phyloP scores from a whole-genome alignment of 1,284 basidiomycete genomes.

The Fomitiporia mediterranea region DNA sequence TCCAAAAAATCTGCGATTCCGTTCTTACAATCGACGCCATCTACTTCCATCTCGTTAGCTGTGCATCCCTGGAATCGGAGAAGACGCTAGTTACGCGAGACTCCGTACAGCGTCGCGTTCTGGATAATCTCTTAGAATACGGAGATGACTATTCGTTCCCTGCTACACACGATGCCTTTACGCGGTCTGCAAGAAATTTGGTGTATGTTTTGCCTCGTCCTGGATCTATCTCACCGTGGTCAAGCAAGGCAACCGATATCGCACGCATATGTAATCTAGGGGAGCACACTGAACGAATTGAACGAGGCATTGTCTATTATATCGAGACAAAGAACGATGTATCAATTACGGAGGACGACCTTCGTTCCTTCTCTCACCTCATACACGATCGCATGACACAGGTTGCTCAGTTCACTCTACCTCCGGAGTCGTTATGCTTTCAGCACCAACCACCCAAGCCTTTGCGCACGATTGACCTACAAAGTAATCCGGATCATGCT shows the following conservation, averaged over 20 bases:
- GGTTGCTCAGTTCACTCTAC: conserved; percentile 53
- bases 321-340: conserved; percentile 47
- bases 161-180: conserved; percentile 40
- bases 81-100: conserved; percentile 41
- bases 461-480: conserved; percentile 68
- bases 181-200: conserved; percentile 36
- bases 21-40: conserved; percentile 77
- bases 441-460: conserved; percentile 61
- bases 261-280: conserved; percentile 81
- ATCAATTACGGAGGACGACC: conserved; percentile 37
- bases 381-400: conserved; percentile 98
- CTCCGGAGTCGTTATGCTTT: conserved; percentile 66
- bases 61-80: conserved; percentile 44
- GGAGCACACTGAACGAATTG: conserved; percentile 69
- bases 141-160: conserved; percentile 71
- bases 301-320: conserved; percentile 77
- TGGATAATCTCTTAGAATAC: conserved; percentile 81
- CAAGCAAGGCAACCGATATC: conserved; percentile 97
- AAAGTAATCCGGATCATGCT: conserved; percentile 26
- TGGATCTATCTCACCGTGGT: conserved; percentile 90
- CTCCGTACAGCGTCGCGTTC: conserved; percentile 48
- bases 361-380: conserved; percentile 55
- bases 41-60: conserved; percentile 84
- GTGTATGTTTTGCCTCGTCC: conserved; percentile 77
- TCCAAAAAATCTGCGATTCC: conserved; percentile 51